phyloP scores from a whole-genome alignment of 257 asterid species.

The Solanum habrochaites region DNA sequence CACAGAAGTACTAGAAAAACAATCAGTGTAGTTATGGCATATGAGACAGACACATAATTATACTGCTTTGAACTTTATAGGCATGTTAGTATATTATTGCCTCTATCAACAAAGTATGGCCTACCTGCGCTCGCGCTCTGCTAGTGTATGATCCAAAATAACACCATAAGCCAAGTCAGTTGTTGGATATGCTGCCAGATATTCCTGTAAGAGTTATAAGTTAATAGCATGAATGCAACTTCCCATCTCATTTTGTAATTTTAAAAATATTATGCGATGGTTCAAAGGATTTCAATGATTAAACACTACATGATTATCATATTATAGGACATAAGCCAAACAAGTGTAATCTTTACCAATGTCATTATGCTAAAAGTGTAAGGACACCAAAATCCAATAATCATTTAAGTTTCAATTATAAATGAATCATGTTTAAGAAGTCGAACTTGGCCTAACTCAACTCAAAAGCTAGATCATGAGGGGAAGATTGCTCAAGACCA shows the following conservation, averaged over 20 bases:
- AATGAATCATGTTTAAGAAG: neutral
- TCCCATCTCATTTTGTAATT: neutral
- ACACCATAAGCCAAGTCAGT: constrained; percentile 86
- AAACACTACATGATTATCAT: neutral
- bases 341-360: neutral
- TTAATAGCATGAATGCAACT: constrained; percentile 1
- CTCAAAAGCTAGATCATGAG: neutral
- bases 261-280: neutral
- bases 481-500: neutral
- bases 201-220: constrained; percentile 56
- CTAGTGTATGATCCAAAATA: constrained; percentile 93
- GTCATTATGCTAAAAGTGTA: neutral
- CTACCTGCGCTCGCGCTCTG: constrained; percentile 98
- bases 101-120: neutral
- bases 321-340: neutral
- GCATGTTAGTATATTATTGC: neutral
- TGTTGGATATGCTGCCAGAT: constrained; percentile 64
- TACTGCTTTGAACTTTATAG: neutral
- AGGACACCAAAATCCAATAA: neutral
- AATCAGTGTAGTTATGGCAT: neutral
- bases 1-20: neutral
- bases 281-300: neutral
- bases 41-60: neutral
- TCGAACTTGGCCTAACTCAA: neutral
- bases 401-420: neutral